phyloP scores from a whole-genome alignment of 257 asterid genomes.

The Forsythia suspensa region DNA sequence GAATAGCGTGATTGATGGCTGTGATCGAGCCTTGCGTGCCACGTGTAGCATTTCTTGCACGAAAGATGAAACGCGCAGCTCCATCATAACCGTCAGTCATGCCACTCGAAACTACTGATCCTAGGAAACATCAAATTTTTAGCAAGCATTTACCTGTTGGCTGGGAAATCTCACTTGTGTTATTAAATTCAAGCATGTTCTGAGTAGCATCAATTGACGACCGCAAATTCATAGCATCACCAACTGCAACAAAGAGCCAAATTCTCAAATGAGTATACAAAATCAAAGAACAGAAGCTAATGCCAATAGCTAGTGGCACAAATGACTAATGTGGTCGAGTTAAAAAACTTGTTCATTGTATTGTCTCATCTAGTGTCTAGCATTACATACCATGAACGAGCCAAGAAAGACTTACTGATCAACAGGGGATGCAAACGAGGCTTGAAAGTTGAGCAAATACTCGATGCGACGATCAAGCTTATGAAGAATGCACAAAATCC shows the following conservation, averaged over 20 bases:
- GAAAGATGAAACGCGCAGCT: not conserved
- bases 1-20: not conserved
- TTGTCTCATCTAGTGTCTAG: not conserved
- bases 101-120: not conserved
- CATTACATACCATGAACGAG: no score
- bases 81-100: not conserved
- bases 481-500: slow-evolving; percentile 43
- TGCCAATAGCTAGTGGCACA: no score
- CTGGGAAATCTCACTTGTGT: slow-evolving; percentile 10
- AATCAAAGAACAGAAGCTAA: not conserved
- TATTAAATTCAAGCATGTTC: slow-evolving; percentile 30
- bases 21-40: not conserved
- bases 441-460: slow-evolving; percentile 41
- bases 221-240: slow-evolving; percentile 39
- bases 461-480: slow-evolving; percentile 35
- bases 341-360: not conserved
- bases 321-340: not conserved
- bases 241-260: slow-evolving; percentile 30
- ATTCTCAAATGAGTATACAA: not conserved
- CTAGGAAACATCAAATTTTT: not conserved
- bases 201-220: slow-evolving; percentile 34
- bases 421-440: slow-evolving; percentile 42
- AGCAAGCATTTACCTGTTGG: slow-evolving; percentile 12
- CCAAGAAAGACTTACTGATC: slow-evolving; percentile 32
- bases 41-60: not conserved